These are phyloP conservation scores for Macadamia tetraphylla DNA, from an alignment of 164 flowering plant genomes.

Conservation along the genomic window DNA sequence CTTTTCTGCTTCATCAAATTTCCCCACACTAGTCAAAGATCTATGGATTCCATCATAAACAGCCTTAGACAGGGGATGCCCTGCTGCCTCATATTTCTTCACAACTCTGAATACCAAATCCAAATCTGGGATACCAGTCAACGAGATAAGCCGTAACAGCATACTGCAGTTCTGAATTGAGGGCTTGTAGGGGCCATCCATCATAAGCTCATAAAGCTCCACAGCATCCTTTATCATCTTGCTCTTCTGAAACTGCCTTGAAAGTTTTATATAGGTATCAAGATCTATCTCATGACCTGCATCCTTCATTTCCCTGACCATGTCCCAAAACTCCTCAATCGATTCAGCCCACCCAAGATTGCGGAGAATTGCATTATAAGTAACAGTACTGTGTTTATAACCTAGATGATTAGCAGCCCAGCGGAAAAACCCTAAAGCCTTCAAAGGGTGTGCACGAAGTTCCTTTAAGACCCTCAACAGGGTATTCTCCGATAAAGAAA, in stretches of 20 bases:
- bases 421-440: constrained; percentile 55
- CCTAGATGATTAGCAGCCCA: constrained; percentile 40
- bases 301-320: constrained; percentile 62
- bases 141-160: constrained; percentile 47
- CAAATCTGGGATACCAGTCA: constrained; percentile 32
- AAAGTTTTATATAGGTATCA: constrained; percentile 68
- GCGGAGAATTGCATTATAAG: constrained; percentile 71
- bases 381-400: constrained; percentile 52
- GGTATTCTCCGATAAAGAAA: constrained; percentile 44
- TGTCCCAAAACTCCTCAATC: constrained; percentile 60
- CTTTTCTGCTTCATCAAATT: constrained; percentile 73
- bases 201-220: constrained; percentile 83
- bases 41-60: constrained; percentile 79
- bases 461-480: constrained; percentile 54
- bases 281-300: constrained; percentile 67
- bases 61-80: constrained; percentile 53
- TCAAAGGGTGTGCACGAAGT: constrained; percentile 42
- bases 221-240: constrained; percentile 76
- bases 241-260: constrained; percentile 59
- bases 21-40: constrained; percentile 58
- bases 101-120: constrained; percentile 62
- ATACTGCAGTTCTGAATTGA: constrained; percentile 44
- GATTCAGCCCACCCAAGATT: constrained; percentile 57
- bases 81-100: constrained; percentile 50
- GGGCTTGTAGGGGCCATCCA: constrained; percentile 80